These are phyloP conservation scores for Hyparrhenia diplandra DNA, from an alignment of 176 grass and related monocot species.

Conservation along the genomic window DNA sequence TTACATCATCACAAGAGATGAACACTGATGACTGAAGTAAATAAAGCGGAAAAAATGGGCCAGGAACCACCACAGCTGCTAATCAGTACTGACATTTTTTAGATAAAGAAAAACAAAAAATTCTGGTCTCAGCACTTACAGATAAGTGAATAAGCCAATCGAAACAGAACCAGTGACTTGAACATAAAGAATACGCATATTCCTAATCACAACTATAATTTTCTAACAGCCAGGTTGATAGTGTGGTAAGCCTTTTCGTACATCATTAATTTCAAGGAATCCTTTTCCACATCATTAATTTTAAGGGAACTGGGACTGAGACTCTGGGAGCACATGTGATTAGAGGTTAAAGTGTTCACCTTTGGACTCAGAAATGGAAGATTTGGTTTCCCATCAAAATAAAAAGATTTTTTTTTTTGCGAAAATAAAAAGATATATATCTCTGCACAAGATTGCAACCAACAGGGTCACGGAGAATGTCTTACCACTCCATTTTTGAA, in stretches of 20 bases:
- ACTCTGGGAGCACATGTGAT: neutral
- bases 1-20: neutral
- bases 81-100: neutral
- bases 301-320: neutral
- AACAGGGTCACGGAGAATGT: neutral
- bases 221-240: neutral
- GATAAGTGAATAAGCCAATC: neutral
- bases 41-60: neutral
- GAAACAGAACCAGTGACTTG: neutral
- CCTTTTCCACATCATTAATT: neutral
- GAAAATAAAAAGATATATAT: neutral
- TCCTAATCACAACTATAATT: neutral
- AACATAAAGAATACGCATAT: neutral
- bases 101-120: neutral
- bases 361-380: neutral
- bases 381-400: neutral
- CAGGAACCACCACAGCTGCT: neutral
- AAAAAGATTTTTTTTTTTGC: neutral
- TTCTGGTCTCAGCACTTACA: neutral
- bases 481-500: constrained; percentile 34
- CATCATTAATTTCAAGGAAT: neutral
- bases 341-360: neutral
- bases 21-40: neutral
- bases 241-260: neutral
- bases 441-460: neutral